Conservation (phyloP, 768 basidiomycete species). For the Termitomyces eurrhizus region DNA sequence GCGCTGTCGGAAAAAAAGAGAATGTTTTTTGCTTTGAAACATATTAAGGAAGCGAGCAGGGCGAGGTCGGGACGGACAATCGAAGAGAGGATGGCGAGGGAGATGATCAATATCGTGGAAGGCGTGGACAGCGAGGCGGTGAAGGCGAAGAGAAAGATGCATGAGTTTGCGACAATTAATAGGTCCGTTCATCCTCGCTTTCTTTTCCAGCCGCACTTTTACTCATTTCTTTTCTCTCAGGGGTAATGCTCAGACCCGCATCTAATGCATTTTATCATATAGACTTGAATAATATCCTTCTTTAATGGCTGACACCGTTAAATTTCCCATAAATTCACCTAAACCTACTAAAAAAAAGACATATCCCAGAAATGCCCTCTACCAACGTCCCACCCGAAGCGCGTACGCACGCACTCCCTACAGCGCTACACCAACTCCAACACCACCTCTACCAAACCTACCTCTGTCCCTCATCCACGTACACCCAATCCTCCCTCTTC, state of each 20-base stretch:
- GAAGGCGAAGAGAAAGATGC: conserved; percentile 56
- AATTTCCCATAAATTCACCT: neutral
- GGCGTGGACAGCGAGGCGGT: conserved; percentile 50
- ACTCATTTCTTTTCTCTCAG: conserved; percentile 2
- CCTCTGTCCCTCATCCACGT: conserved; percentile 1
- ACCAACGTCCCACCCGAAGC: neutral
- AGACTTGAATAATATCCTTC: neutral
- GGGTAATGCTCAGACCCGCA: conserved; percentile 15
- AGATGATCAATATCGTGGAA: conserved; percentile 69
- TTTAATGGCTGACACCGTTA: neutral
- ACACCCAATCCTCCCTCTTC: conserved; percentile 12
- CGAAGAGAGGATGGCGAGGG: conserved; percentile 72
- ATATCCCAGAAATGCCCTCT: neutral
- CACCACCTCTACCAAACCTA: neutral
- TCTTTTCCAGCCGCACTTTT: neutral
- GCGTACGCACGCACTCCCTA: neutral
- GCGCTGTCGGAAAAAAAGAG: conserved; percentile 82
- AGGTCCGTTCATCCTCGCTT: conserved; percentile 44
- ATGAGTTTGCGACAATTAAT: conserved; percentile 71
- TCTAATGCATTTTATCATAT: conserved; percentile 1
- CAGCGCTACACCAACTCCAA: conserved; percentile 10
- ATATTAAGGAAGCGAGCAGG: conserved; percentile 66
- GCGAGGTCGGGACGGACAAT: conserved; percentile 50
- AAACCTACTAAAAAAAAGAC: neutral
- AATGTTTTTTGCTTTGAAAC: conserved; percentile 61